Percentiles rank a stretch among this genome's conserved stretches.
These are phyloP conservation scores for Cichorium intybus DNA, from an alignment of 140 eudicot species.

Conservation along the genomic window DNA sequence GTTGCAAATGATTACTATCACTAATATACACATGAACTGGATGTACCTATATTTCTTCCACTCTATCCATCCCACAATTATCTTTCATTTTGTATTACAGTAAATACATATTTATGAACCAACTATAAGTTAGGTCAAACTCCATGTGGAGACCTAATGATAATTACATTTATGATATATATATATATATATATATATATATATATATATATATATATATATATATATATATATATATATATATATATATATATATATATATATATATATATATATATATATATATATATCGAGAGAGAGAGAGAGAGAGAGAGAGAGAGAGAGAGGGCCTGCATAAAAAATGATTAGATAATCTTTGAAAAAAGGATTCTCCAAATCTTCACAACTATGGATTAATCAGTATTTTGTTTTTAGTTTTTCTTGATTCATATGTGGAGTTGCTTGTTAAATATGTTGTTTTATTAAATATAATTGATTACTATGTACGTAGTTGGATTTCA, in stretches of 20 bases:
- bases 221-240: too few relatives aligned
- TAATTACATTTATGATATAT: too few relatives aligned
- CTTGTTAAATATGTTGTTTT: neutral
- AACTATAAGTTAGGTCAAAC: conserved; percentile 12
- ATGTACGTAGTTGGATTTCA: neutral
- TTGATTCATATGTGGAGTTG: neutral
- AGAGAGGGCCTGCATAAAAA: neutral
- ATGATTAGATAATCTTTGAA: conserved; percentile 7
- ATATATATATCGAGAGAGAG: neutral
- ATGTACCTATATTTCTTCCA: neutral
- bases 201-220: too few relatives aligned
- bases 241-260: too few relatives aligned
- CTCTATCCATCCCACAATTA: conserved; percentile 10
- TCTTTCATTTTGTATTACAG: conserved; percentile 13
- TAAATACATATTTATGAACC: conserved; percentile 8
- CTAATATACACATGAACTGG: neutral
- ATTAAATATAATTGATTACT: conserved; percentile 9
- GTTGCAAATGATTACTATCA: conserved; percentile 15
- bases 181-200: neutral
- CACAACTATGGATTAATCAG: neutral
- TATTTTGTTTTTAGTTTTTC: neutral
- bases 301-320: conserved; percentile 6
- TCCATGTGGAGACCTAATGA: conserved; percentile 14
- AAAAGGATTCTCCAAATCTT: conserved; percentile 11
- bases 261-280: conserved; percentile 8